Percentiles rank a stretch among this genome's conserved stretches.
phyloP scores from a whole-genome alignment of 345 rosid species.

The Hibiscus mutabilis region DNA sequence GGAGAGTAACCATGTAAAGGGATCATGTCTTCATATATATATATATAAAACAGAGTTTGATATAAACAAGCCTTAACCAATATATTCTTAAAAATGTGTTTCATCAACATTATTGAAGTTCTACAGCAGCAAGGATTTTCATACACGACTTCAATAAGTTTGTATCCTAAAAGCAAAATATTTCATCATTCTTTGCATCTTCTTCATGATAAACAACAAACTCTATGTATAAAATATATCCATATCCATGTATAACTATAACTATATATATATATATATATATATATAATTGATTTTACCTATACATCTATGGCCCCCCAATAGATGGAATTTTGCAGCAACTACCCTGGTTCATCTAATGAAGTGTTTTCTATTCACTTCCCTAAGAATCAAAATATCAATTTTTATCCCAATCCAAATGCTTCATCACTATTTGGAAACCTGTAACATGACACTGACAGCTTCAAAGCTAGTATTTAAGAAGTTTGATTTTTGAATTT shows the following conservation, averaged over 20 bases:
- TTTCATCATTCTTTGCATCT: conserved; percentile 1
- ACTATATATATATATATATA: neutral
- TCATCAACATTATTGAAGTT: conserved; percentile 5
- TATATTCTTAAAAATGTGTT: conserved; percentile 17
- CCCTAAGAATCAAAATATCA: conserved; percentile 29
- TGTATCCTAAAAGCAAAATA: conserved; percentile 19
- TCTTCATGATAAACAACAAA: conserved; percentile 11
- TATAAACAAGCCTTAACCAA: conserved; percentile 10
- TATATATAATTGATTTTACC: neutral
- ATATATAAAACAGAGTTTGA: neutral
- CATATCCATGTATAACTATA: neutral
- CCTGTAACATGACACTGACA: neutral
- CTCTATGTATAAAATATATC: neutral
- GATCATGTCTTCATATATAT: neutral
- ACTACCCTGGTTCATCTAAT: conserved; percentile 3
- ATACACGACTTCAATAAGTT: conserved; percentile 8
- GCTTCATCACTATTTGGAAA: conserved; percentile 7
- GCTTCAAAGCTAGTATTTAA: conserved; percentile 9
- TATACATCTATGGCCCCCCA: conserved; percentile 12
- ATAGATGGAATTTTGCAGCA: conserved; percentile 13
- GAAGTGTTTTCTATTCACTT: conserved; percentile 14
- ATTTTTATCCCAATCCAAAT: conserved; percentile 9
- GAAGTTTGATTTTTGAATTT: neutral
- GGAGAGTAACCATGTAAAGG: neutral
- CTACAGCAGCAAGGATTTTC: conserved; percentile 7